Evolutionary conservation across 345 rosid species (phyloP), one percentile per base, ranked within the genome.

Genomic region (Gossypium anomalum): DNA sequence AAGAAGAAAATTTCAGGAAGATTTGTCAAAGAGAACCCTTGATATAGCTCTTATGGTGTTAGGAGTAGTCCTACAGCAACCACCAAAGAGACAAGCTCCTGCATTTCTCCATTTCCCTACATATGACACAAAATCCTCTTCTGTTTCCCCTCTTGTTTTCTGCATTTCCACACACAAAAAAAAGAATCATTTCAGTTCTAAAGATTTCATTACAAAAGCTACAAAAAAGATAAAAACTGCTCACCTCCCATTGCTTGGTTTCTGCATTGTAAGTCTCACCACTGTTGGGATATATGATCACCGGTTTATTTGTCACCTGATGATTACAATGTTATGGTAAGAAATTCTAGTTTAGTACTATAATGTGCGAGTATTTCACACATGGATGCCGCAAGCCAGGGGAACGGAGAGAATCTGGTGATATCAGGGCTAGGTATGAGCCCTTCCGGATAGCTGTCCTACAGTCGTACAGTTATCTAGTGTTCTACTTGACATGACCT

Each of bases 11-110:
- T 71, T 55, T 56, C 73, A 70, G 9, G 41, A 72, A 47, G 85
- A 78, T 77, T 82, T 83, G 73, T 67, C 62, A 47, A 89, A 83
- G 51, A 94, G 85, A 69, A 81, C 73, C 65, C 79, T 83, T 45
- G 85, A 60, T 76, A 92, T 90, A 41, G 87, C 93, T 65, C 79
- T 86, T 73, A 90, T 88, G 29, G 97, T 94, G 62, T 82, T 85
- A 58, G 98, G 97, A 66, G 97, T 90, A 38, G 98, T 92, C 78
- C 97, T 83, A 80, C 98, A 94, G 85, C 98, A 94, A 20, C 98
- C 97, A 55, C 98, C 98, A 20, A 90, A 85, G 11, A 93, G 80
- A 41, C 86, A 86, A 3, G 94, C 97, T 2, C 98, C 97, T 0
- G 88, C 97, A 0, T 92, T 89, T 2, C 75, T 75, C 98, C 97